These are phyloP conservation scores for Penicillium sp. DNA, from an alignment of 2,329 filamentous ascomycete species.

Conservation along the genomic window DNA sequence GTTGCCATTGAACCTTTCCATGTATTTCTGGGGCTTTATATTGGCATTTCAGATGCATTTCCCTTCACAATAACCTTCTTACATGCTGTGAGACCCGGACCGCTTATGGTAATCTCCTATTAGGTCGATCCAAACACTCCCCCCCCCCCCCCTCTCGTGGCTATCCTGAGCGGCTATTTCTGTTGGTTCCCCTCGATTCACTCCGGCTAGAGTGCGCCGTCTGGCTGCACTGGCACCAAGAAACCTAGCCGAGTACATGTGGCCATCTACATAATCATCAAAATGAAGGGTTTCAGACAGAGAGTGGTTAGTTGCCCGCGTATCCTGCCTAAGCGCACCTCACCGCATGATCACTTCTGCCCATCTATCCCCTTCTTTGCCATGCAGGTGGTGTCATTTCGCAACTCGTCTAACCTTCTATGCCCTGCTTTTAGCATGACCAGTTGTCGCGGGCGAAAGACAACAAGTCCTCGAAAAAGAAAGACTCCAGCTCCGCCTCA, in stretches of 20 bases:
- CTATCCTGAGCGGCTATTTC: constrained; percentile 18
- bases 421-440: constrained; percentile 46
- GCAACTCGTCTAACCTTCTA: constrained; percentile 7
- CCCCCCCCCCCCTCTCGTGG: constrained; percentile 13
- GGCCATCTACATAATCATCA: constrained; percentile 37
- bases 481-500: constrained; percentile 62
- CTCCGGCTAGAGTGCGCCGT: constrained; percentile 31
- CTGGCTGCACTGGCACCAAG: constrained; percentile 30
- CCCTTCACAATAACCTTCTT: neutral
- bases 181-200: constrained; percentile 18
- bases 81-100: constrained; percentile 14
- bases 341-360: constrained; percentile 22
- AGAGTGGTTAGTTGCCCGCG: constrained; percentile 67
- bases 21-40: neutral
- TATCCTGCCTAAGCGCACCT: constrained; percentile 11
- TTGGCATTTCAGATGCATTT: neutral
- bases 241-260: constrained; percentile 29
- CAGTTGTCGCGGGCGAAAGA: constrained; percentile 90
- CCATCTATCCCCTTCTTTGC: constrained; percentile 22
- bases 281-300: constrained; percentile 96
- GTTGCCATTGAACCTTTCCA: constrained; percentile 12
- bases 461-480: constrained; percentile 68
- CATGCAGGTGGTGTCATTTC: constrained; percentile 3
- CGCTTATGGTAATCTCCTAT: constrained; percentile 24
- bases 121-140: constrained; percentile 28